Evolutionary conservation across 2,329 filamentous ascomycete genomes (phyloP).

Genomic region (Epichloe gansuensis): DNA sequence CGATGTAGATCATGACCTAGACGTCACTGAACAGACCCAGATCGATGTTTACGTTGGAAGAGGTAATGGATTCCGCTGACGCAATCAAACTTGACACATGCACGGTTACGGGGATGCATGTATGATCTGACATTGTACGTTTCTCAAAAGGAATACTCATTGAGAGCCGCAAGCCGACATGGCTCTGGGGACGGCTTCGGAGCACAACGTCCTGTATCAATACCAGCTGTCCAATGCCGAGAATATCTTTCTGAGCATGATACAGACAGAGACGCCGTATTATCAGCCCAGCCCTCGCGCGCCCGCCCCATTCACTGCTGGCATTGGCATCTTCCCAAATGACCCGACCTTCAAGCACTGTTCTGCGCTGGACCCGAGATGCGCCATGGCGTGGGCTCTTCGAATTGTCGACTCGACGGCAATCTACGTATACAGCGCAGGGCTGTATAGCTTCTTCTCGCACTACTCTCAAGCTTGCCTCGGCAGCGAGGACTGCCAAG

Average conservation of each 20-base stretch:
- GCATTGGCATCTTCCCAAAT: neutral
- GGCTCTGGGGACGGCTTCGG: constrained; percentile 19
- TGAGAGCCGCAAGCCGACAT: constrained; percentile 19
- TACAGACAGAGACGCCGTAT: constrained; percentile 51
- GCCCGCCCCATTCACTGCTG: constrained; percentile 10
- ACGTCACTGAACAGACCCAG: constrained; percentile 7
- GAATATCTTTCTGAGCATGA: constrained; percentile 44
- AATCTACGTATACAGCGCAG: neutral
- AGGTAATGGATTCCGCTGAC: constrained; percentile 11
- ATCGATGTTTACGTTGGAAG: constrained; percentile 24
- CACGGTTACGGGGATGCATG: too few species aligned
- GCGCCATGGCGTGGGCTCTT: neutral
- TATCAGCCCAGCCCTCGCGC: constrained; percentile 15
- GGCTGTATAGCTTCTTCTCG: neutral
- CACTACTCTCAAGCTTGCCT: neutral
- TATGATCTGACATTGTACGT: neutral
- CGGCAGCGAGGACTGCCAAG: neutral
- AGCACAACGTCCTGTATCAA: constrained; percentile 39
- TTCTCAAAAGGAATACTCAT: constrained; percentile 11
- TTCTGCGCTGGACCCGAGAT: neutral
- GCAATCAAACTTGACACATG: too few species aligned
- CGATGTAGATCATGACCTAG: neutral
- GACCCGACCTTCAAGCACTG: constrained; percentile 2
- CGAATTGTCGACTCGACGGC: neutral
- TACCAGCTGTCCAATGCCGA: constrained; percentile 33